Percentiles rank a stretch among this genome's conserved stretches.
phyloP scores from a whole-genome alignment of 2,329 filamentous ascomycete species.

The Magnaporthiopsis rhizophila region DNA sequence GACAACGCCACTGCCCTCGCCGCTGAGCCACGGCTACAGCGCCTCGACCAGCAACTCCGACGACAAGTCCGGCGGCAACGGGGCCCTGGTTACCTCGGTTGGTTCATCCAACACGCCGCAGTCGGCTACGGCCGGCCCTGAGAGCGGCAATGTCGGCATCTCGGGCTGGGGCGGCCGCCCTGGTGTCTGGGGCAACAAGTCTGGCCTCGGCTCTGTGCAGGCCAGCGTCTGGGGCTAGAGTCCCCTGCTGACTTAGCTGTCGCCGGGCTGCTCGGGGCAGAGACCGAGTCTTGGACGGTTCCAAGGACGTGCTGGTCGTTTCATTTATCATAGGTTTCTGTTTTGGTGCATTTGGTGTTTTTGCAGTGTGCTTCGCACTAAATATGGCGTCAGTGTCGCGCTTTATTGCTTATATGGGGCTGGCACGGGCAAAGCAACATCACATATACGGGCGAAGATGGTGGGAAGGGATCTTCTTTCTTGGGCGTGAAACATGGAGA shows the following conservation, averaged over 20 bases:
- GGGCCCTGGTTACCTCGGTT: conserved; percentile 19
- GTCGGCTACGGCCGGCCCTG: conserved; percentile 37
- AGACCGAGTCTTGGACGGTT: too few relatives aligned
- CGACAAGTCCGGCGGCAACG: conserved; percentile 30
- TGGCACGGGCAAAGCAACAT: conserved; percentile 5
- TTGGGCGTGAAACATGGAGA: too few relatives aligned
- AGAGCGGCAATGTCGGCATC: conserved; percentile 30
- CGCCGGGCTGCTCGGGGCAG: too few relatives aligned
- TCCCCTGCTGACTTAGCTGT: not conserved
- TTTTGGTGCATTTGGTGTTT: not conserved
- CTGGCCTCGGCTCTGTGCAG: conserved; percentile 67
- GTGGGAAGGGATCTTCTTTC: too few relatives aligned
- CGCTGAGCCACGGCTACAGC: conserved; percentile 66
- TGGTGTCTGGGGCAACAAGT: conserved; percentile 73
- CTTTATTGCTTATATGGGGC: not conserved
- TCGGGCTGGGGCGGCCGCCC: conserved; percentile 72
- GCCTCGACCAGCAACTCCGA: conserved; percentile 33
- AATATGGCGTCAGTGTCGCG: conserved; percentile 5
- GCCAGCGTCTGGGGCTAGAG: conserved; percentile 87
- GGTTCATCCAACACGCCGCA: conserved; percentile 30
- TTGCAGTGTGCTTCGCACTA: not conserved
- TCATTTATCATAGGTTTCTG: not conserved
- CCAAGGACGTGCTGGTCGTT: not conserved
- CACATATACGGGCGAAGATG: conserved; percentile 2
- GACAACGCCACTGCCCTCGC: conserved; percentile 87